Base-by-base conservation (phyloP, 73 alveolate genomes). In the Symbiodinium pilosum region DNA sequence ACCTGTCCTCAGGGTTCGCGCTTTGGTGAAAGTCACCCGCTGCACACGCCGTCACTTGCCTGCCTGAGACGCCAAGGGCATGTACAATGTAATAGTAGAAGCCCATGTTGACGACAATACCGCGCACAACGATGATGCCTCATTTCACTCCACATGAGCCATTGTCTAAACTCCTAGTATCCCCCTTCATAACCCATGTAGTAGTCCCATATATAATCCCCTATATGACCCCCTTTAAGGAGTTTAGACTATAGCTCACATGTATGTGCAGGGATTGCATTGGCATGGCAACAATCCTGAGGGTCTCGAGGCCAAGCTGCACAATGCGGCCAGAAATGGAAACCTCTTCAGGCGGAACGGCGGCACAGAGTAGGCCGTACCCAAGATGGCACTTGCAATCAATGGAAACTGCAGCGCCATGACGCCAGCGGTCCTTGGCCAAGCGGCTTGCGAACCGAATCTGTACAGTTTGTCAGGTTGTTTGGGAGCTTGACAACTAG, bases 51-150 rank as follows among this genome's bases (percentile, higher is more conserved):
- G n/a, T n/a, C n/a, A n/a, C n/a, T n/a, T n/a, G n/a, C n/a, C n/a
- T n/a, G 41, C 95, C 97, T 91, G 83, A 87, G 12, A 91, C 39
- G 51, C 88, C 97, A 34, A 91, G 9, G n/a, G 97, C 97, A 41
- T 91, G 52, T n/a, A 34, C 97, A 43, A 91, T 91, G 88, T 64
- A 91, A 34, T 81, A 84, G 56, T 93, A 93, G 77, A 93, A 93
- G 85, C 98, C 98, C 91, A 93, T 73, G 92, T 93, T 93, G 85
- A 93, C 98, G 43, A 93, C 92, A 26, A 93, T 40, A 47, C 98
- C 98, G 12, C 98, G 98, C 12, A 93, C 98, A 41, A 93, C 98
- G 28, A 93, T 81, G 32, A 93, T 93, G 54, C 98, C 91, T 91
- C 7, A 43, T 24, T 21, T n/a, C n/a, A n/a, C n/a, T n/a, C n/a